Percentiles rank a stretch among this genome's conserved stretches.
Evolutionary conservation across 345 rosid species (phyloP).

Genomic region (Hibiscus syriacus): DNA sequence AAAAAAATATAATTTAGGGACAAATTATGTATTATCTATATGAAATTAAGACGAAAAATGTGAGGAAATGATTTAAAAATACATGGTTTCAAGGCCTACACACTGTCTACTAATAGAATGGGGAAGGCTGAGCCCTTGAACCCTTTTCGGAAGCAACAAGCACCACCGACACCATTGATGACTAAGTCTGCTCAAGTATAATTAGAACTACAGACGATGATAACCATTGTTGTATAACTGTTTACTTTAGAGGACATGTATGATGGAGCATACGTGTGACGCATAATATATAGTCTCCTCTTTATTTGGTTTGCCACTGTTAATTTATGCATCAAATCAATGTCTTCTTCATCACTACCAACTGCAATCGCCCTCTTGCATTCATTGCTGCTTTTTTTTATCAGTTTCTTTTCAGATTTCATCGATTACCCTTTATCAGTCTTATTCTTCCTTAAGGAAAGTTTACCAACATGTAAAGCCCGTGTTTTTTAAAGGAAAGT

Average conservation of each 20-base stretch:
- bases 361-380: neutral
- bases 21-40: no score
- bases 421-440: neutral
- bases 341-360: neutral
- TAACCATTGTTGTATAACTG: no score
- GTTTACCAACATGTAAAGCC: no score
- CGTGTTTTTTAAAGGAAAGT: no score
- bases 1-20: no score
- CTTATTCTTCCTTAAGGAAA: no score
- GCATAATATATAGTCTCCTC: neutral
- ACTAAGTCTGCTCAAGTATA: neutral
- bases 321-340: neutral
- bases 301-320: neutral
- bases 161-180: neutral
- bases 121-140: neutral
- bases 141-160: conserved; percentile 1
- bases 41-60: neutral
- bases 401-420: neutral
- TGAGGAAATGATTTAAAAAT: neutral
- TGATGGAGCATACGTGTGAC: neutral
- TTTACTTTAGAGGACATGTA: no score
- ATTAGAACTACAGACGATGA: neutral
- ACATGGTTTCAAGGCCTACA: neutral
- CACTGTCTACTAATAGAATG: neutral
- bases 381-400: neutral